These are phyloP conservation scores for Hypomyces rosellus DNA, from an alignment of 2,329 filamentous ascomycete species.

Conservation along the genomic window DNA sequence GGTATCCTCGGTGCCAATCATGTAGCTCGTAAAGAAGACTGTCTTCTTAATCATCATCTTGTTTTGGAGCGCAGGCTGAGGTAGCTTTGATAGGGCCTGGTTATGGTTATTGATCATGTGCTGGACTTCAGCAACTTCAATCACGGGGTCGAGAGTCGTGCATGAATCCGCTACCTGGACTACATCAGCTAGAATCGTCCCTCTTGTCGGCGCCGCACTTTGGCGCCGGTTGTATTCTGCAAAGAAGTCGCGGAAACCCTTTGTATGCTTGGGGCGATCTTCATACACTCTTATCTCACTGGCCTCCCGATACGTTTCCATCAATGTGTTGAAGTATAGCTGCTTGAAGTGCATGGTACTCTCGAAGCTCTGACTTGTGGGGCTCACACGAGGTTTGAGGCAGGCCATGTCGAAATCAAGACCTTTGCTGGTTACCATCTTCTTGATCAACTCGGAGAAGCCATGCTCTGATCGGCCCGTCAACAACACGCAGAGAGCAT, in stretches of 20 bases:
- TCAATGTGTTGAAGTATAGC: constrained; percentile 67
- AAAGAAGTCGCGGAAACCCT: constrained; percentile 81
- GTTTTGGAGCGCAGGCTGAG: constrained; percentile 30
- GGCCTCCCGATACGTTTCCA: constrained; percentile 79
- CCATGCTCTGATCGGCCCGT: constrained; percentile 76
- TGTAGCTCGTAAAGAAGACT: constrained; percentile 88
- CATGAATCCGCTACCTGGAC: constrained; percentile 76
- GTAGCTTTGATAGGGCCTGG: constrained; percentile 32
- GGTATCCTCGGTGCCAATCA: constrained; percentile 67
- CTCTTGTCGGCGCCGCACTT: constrained; percentile 46
- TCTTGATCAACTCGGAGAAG: constrained; percentile 73
- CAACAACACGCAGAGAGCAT: constrained; percentile 76
- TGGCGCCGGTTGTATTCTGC: constrained; percentile 62
- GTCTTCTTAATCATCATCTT: constrained; percentile 73
- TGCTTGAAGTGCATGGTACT: constrained; percentile 94
- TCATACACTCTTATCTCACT: constrained; percentile 76
- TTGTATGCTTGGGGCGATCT: constrained; percentile 61
- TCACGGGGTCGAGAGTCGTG: constrained; percentile 67
- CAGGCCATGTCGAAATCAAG: constrained; percentile 84
- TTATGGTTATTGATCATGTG: constrained; percentile 89
- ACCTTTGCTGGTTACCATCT: constrained; percentile 69
- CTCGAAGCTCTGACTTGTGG: constrained; percentile 68
- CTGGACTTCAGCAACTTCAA: constrained; percentile 78
- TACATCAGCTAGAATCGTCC: constrained; percentile 69
- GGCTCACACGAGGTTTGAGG: constrained; percentile 79